Conservation (phyloP, 2,329 filamentous ascomycete genomes). For the Penicillium sp. region DNA sequence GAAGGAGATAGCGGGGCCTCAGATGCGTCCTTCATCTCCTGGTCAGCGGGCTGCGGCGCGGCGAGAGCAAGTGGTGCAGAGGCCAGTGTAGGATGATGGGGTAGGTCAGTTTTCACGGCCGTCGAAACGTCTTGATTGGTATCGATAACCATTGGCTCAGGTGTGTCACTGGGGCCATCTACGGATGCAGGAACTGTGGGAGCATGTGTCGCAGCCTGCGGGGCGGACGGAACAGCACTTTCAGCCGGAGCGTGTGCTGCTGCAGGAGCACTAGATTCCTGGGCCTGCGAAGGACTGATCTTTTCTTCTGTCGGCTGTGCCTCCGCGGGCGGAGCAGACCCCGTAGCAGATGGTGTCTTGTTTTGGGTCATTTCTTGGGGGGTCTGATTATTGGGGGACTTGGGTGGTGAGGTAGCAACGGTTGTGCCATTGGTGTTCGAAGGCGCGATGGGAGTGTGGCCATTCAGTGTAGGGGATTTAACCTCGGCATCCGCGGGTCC, state of each 20-base stretch:
- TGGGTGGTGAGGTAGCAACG: slow-evolving; percentile 29
- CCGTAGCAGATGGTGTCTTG: slow-evolving; percentile 11
- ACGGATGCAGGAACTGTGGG: neutral
- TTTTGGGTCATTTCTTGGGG: slow-evolving; percentile 6
- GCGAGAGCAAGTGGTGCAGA: slow-evolving; percentile 12
- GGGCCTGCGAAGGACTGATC: neutral
- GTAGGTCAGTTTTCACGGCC: slow-evolving; percentile 33
- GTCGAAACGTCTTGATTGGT: slow-evolving; percentile 15
- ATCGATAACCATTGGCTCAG: slow-evolving; percentile 23
- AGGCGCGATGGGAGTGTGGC: slow-evolving; percentile 24
- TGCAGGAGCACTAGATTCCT: slow-evolving; percentile 4
- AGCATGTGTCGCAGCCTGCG: neutral
- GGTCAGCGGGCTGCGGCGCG: slow-evolving; percentile 36
- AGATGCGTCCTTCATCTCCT: slow-evolving; percentile 56
- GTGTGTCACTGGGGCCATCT: slow-evolving; percentile 9
- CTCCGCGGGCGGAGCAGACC: slow-evolving; percentile 10
- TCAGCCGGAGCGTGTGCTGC: neutral
- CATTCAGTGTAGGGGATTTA: slow-evolving; percentile 29
- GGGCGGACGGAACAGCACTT: neutral
- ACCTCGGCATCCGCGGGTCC: slow-evolving; percentile 13
- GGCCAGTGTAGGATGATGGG: slow-evolving; percentile 33
- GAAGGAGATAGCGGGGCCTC: slow-evolving; percentile 50
- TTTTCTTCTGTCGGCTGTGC: slow-evolving; percentile 3
- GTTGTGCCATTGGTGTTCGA: slow-evolving; percentile 30
- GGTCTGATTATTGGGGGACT: slow-evolving; percentile 22